Evolutionary conservation across 2,329 filamentous ascomycete species (phyloP).

Genomic region (Aspergillus cejpii): DNA sequence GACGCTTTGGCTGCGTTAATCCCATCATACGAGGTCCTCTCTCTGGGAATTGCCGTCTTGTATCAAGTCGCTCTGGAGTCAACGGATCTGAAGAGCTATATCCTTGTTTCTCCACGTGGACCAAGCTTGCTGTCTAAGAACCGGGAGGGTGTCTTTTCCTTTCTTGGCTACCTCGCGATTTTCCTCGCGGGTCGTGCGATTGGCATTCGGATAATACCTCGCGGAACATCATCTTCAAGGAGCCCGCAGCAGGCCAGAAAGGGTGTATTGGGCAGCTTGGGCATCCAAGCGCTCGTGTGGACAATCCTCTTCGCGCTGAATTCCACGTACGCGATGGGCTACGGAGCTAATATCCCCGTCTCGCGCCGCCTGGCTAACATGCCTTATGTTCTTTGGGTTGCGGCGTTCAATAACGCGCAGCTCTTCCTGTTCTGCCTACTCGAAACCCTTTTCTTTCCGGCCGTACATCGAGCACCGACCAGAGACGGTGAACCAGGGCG

Average conservation of each 20-base stretch:
- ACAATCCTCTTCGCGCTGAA: conserved; percentile 60
- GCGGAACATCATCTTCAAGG: conserved; percentile 45
- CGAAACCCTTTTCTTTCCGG: conserved; percentile 72
- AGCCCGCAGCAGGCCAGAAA: conserved; percentile 43
- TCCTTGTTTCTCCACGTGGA: conserved; percentile 70
- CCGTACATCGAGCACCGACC: conserved; percentile 54
- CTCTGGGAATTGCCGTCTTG: conserved; percentile 58
- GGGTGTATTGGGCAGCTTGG: conserved; percentile 58
- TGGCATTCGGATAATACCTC: conserved; percentile 71
- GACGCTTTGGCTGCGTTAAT: conserved; percentile 64
- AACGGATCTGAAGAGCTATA: conserved; percentile 71
- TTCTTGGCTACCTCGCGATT: conserved; percentile 87
- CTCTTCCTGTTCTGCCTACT: conserved; percentile 69
- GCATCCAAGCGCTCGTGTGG: conserved; percentile 62
- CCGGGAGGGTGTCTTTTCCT: conserved; percentile 90
- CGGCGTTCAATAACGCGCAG: conserved; percentile 84
- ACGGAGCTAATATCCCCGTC: conserved; percentile 59
- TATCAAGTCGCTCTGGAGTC: conserved; percentile 74
- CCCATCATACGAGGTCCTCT: conserved; percentile 69
- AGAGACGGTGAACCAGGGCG: conserved; percentile 56
- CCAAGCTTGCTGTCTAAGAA: conserved; percentile 79
- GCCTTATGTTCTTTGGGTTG: conserved; percentile 87
- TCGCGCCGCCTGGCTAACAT: conserved; percentile 88
- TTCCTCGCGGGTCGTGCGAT: conserved; percentile 83
- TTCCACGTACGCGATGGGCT: conserved; percentile 62